Base-by-base conservation (phyloP, 2,329 filamentous ascomycete genomes). In the Fragosphaeria purpurea region DNA sequence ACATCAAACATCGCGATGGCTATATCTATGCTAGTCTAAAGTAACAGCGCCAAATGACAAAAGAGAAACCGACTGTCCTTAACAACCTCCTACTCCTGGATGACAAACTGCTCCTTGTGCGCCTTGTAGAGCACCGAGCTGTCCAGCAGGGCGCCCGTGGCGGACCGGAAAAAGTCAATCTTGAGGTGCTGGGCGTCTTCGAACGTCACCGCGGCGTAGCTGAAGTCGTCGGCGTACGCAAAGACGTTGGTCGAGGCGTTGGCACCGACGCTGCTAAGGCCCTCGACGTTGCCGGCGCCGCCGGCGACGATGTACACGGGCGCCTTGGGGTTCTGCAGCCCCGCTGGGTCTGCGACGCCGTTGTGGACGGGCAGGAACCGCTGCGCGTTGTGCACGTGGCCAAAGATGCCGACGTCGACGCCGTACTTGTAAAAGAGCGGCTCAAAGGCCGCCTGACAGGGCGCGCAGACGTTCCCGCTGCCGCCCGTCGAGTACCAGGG, bases 371-470 rank as follows among this genome's bases (percentile, higher is more conserved):
- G 73, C 58, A 66, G 53, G 56, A 78, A 76, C 1, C 77, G 70
- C 63, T 80, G 75, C 32, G 73, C 72, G 62, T 77, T 79, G 62
- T 80, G 77, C 11, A 77, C 73, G 57, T 81, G 77, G 2, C 77
- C 77, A 55, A 79, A 77, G 6, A 80, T 64, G 32, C 63, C 76
- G 5, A 80, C 61, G 55, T 81, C 77, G 22, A 81, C 77, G 33
- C 75, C 76, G 59, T 79, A 77, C 47, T 70, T 67, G 62, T 77
- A 76, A 6, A 80, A 61, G 4, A 79, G 59, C 0, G 64, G 62
- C 63, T 81, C 77, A 51, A 80, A 80, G 1, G 75, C 75, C 0
- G 53, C 55, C 53, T 75, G 72, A 64, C 76, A 80, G 0, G 70
- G 58, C 10, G 40, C 50, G 63, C 76, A 80, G 11, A 48, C 10